Percentiles rank a stretch among this genome's conserved stretches.
Evolutionary conservation across 2,329 filamentous ascomycete species (phyloP).

Genomic region (Fusarium siculi): DNA sequence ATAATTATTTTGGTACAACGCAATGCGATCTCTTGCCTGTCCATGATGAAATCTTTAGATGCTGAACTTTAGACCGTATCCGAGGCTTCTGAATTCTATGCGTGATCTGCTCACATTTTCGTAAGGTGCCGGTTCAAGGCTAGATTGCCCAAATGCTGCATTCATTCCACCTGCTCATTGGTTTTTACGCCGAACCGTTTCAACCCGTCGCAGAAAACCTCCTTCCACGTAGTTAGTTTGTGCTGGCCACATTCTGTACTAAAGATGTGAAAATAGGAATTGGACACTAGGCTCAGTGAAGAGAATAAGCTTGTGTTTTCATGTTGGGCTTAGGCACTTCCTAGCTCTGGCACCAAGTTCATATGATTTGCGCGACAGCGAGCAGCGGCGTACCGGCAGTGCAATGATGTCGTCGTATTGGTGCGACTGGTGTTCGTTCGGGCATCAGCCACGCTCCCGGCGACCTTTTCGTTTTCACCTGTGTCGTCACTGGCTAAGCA

Average conservation of each 20-base stretch:
- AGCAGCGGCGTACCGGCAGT: slow-evolving; percentile 32
- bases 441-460: slow-evolving; percentile 29
- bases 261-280: neutral
- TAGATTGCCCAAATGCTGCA: neutral
- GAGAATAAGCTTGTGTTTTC: neutral
- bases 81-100: neutral
- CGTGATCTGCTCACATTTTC: slow-evolving; percentile 1
- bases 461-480: slow-evolving; percentile 24
- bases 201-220: slow-evolving; percentile 1
- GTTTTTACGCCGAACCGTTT: slow-evolving; percentile 13
- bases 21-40: slow-evolving; percentile 20
- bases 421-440: slow-evolving; percentile 33
- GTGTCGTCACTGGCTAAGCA: slow-evolving; percentile 39
- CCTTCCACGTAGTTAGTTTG: neutral
- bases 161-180: slow-evolving; percentile 15
- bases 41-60: slow-evolving; percentile 54
- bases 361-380: slow-evolving; percentile 10
- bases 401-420: slow-evolving; percentile 27
- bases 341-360: slow-evolving; percentile 29
- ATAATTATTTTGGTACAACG: slow-evolving; percentile 10
- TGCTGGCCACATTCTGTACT: neutral
- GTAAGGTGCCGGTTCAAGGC: neutral
- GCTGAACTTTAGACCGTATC: neutral
- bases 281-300: no score
- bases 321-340: neutral